Evolutionary conservation across 768 basidiomycete species (phyloP), one percentile per base, ranked within the genome.

Genomic region (Ephemerocybe angulata): DNA sequence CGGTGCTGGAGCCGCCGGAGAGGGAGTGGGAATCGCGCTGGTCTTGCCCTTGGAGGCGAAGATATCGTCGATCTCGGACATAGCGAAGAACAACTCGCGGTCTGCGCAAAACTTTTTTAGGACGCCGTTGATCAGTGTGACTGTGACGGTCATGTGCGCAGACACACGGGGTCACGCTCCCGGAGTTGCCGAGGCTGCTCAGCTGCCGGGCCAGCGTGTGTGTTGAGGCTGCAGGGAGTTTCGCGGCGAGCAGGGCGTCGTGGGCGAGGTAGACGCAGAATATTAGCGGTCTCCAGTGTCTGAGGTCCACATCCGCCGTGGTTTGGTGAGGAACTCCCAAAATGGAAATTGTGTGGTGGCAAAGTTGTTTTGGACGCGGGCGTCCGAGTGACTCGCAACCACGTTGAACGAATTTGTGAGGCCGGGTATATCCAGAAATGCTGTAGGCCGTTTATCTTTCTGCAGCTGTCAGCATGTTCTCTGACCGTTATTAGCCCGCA

Each of bases 61-160:
- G 64, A 93, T 93, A 63, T 82, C 83, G 77, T 93, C 90, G 67
- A 93, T 93, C 79, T 92, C 90, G 50, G 86, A 86, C 76, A 80
- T 77, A 59, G 73, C 60, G 46, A n/a, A 13, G 21, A 19, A 29
- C 29, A 11, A n/a, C 44, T 24, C 28, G 50, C 1, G 41, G n/a
- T n/a, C n/a, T n/a, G n/a, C n/a, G n/a, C n/a, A n/a, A n/a, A n/a
- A n/a, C n/a, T 5, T 30, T 41, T 27, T 2, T 48, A 29, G 38
- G 37, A 21, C 29, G 21, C 2, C 24, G 40, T 38, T 25, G 30
- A 40, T 43, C 42, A 13, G 28, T 28, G 28, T 38, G 13, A 12
- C 24, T 17, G n/a, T n/a, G n/a, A n/a, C 29, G 50, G 61, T 61
- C 60, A 65, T 57, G 58, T 28, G 56, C 29, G 8, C 33, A 17